Evolutionary conservation across 768 basidiomycete species (phyloP).

Genomic region (Mycena maculata): DNA sequence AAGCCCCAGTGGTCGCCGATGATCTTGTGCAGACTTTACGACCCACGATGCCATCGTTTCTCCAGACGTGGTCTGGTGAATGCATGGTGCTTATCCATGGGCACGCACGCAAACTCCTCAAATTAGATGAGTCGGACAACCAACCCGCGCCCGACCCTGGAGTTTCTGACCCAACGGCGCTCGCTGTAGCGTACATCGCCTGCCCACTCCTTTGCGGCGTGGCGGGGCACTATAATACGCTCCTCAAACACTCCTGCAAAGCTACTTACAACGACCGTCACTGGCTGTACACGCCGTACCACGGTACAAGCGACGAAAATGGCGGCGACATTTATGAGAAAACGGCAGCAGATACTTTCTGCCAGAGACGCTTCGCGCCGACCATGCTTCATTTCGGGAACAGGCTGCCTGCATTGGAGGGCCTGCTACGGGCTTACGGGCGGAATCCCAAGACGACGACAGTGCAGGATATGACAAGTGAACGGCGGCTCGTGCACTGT

Average conservation of each 20-base stretch:
- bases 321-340: background rate
- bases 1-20: background rate
- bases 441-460: constrained; percentile 15
- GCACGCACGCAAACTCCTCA: constrained; percentile 5
- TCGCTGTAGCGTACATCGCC: constrained; percentile 6
- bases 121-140: background rate
- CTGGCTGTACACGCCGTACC: background rate
- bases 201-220: constrained; percentile 9
- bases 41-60: constrained; percentile 3
- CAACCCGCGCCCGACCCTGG: too few species aligned
- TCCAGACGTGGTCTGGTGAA: constrained; percentile 10
- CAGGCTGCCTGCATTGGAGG: background rate
- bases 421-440: constrained; percentile 15
- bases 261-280: background rate
- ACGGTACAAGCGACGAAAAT: background rate
- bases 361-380: background rate
- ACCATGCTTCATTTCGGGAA: background rate
- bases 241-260: constrained; percentile 14
- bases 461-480: background rate
- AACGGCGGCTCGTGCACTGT: constrained; percentile 5
- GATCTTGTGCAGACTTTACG: background rate
- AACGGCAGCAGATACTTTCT: background rate
- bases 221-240: background rate
- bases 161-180: background rate
- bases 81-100: background rate